Evolutionary conservation across 2,329 filamentous ascomycete genomes (phyloP).

Genomic region (Meredithiella fracta): DNA sequence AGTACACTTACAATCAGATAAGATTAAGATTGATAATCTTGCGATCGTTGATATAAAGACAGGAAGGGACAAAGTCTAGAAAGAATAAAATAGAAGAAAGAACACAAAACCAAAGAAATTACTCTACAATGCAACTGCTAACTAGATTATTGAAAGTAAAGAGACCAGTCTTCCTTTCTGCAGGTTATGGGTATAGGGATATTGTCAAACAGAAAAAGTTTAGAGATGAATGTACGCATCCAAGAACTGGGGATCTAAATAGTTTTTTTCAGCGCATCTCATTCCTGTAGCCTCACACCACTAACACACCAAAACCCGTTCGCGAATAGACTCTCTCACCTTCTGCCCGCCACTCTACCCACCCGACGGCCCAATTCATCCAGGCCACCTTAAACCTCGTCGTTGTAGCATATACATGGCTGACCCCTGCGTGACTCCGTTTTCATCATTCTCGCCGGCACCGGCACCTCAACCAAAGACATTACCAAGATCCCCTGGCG

Average conservation of each 20-base stretch:
- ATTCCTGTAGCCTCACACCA: too few relatives aligned
- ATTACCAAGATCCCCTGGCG: too few relatives aligned
- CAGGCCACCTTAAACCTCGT: neutral
- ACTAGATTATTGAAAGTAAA: neutral
- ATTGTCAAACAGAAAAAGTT: too few relatives aligned
- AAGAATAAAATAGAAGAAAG: neutral
- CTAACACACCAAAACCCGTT: too few relatives aligned
- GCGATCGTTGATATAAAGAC: neutral
- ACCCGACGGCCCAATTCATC: neutral
- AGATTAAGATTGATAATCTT: conserved; percentile 9
- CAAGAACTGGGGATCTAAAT: too few relatives aligned
- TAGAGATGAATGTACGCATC: too few relatives aligned
- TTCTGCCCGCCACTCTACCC: neutral
- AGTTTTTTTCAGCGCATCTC: too few relatives aligned
- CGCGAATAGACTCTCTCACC: neutral
- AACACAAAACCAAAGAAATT: neutral
- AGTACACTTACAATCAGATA: conserved; percentile 7
- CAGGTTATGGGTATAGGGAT: too few relatives aligned
- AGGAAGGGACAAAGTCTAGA: neutral
- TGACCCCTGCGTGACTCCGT: neutral
- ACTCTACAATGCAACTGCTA: too few relatives aligned
- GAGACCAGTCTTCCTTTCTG: neutral
- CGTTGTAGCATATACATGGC: neutral
- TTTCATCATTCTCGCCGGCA: neutral
- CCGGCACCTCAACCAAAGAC: neutral